Conservation (phyloP, 2,329 filamentous ascomycete genomes). For the Clonostachys rosea region DNA sequence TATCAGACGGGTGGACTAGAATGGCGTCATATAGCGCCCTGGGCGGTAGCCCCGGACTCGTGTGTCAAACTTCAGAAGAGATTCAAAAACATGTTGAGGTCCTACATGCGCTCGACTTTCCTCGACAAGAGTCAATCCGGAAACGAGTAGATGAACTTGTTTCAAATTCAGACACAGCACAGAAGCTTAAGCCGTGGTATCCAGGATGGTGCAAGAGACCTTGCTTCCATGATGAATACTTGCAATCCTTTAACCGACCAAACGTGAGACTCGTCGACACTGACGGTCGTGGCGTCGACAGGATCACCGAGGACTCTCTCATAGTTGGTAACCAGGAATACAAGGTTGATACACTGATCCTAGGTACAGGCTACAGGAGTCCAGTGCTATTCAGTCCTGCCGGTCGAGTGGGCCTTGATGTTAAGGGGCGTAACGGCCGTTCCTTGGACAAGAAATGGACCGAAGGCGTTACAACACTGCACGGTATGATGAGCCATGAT, state of each 20-base stretch:
- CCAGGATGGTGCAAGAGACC: constrained; percentile 60
- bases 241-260: constrained; percentile 50
- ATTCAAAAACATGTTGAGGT: constrained; percentile 5
- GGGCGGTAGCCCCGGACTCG: constrained; percentile 12
- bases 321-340: constrained; percentile 41
- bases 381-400: constrained; percentile 11
- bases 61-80: neutral
- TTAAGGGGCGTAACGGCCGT: constrained; percentile 36
- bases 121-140: constrained; percentile 36
- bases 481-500: constrained; percentile 38
- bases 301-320: constrained; percentile 38
- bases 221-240: constrained; percentile 55
- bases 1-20: constrained; percentile 43
- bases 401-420: constrained; percentile 7
- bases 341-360: constrained; percentile 31
- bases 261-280: constrained; percentile 56
- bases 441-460: constrained; percentile 40
- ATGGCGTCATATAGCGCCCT: constrained; percentile 29
- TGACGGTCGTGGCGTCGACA: constrained; percentile 26
- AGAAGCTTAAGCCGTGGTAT: constrained; percentile 55
- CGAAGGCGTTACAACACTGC: constrained; percentile 40
- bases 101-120: constrained; percentile 33
- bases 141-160: constrained; percentile 41
- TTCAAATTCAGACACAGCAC: constrained; percentile 43
- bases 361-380: constrained; percentile 29